Conservation (phyloP, 1,139 yeast genomes). For the Protomyces pachydermus region DNA sequence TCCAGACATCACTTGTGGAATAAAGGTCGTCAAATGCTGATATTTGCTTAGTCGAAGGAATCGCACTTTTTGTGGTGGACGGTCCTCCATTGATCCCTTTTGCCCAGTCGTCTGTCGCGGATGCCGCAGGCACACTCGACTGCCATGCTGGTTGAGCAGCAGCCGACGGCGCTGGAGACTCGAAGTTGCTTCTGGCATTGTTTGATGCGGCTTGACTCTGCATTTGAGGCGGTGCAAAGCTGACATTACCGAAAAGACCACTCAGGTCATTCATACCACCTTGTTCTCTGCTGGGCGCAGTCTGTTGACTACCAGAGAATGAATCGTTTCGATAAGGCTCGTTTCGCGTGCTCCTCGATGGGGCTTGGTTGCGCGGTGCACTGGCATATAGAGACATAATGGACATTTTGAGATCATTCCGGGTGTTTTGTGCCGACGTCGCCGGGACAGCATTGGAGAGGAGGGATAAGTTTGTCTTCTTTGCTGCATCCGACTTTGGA, state of each 20-base stretch:
- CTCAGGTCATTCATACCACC: slow-evolving; percentile 15
- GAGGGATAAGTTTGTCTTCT: slow-evolving; percentile 10
- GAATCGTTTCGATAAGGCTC: neutral
- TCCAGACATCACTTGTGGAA: slow-evolving; percentile 25
- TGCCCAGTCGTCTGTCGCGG: neutral
- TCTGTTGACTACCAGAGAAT: neutral
- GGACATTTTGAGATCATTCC: slow-evolving; percentile 85
- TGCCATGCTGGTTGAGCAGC: neutral
- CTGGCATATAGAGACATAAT: slow-evolving; percentile 82
- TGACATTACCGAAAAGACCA: slow-evolving; percentile 20
- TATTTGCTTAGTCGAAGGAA: neutral
- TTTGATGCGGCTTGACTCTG: neutral
- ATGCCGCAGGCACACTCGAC: neutral
- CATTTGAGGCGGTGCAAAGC: slow-evolving; percentile 3
- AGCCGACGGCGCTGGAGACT: neutral
- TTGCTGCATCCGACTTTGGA: slow-evolving; percentile 22
- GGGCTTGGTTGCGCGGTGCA: slow-evolving; percentile 41
- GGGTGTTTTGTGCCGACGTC: slow-evolving; percentile 27
- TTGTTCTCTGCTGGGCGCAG: neutral
- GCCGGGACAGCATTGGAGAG: neutral
- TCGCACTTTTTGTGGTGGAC: neutral
- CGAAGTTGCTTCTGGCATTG: neutral
- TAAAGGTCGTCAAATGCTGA: slow-evolving; percentile 24
- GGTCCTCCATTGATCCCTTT: neutral
- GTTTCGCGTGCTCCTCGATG: neutral